Evolutionary conservation across 257 asterid species (phyloP).

Genomic region (Solanum gandarillasii): DNA sequence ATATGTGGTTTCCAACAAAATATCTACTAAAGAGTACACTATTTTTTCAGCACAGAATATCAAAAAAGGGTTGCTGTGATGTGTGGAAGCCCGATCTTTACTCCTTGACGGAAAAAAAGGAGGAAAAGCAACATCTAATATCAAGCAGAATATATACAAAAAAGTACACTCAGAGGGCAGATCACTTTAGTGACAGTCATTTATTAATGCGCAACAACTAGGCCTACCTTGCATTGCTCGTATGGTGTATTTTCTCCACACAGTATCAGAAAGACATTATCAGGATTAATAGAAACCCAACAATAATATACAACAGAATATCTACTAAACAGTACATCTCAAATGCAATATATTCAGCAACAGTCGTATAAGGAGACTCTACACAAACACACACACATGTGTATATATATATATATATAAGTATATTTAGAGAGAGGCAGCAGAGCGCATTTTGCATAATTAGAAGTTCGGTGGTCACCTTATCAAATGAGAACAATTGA

Average conservation of each 20-base stretch:
- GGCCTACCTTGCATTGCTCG: not conserved
- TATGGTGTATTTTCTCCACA: not conserved
- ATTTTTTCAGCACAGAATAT: not conserved
- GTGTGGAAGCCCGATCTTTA: not conserved
- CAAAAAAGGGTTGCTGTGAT: not conserved
- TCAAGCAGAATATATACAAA: not conserved
- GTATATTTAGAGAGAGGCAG: not conserved
- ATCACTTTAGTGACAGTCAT: not conserved
- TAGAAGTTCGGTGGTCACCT: conserved; percentile 28
- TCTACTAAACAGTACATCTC: not conserved
- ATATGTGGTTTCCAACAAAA: not conserved
- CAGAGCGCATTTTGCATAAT: not conserved
- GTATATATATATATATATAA: not conserved
- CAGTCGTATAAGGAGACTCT: no score
- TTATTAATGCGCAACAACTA: not conserved
- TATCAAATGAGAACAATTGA: conserved; percentile 67
- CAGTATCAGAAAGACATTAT: not conserved
- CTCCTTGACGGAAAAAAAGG: not conserved
- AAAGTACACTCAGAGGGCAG: not conserved
- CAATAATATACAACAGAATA: not conserved
- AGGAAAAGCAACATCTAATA: not conserved
- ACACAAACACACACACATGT: no score
- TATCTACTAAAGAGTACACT: not conserved
- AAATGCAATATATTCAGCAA: not conserved
- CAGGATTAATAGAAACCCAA: not conserved